These are phyloP conservation scores for Phytopythium mirpurense DNA, from an alignment of 352 stramenopile species.

Conservation along the genomic window DNA sequence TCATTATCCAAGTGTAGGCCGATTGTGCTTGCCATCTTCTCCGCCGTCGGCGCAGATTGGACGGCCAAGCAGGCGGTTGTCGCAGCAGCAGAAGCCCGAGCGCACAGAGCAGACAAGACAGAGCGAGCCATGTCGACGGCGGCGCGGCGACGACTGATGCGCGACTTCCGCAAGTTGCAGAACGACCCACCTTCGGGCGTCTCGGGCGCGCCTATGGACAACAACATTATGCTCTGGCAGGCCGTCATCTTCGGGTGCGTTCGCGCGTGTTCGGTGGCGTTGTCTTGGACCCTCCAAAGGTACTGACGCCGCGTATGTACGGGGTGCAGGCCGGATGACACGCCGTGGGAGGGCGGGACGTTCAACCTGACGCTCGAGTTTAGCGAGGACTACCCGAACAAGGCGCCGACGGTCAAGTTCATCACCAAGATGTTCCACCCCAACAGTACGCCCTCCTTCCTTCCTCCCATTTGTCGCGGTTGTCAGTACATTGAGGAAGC, in stretches of 20 bases:
- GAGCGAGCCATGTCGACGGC: constrained; percentile 88
- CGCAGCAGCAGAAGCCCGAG: neutral
- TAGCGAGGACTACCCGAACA: constrained; percentile 99
- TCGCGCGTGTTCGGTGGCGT: neutral
- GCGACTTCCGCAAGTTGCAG: constrained; percentile 97
- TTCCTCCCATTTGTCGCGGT: too few relatives aligned
- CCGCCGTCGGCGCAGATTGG: neutral
- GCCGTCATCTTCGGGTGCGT: constrained; percentile 88
- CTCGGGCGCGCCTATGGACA: constrained; percentile 96
- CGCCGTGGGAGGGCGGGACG: constrained; percentile 98
- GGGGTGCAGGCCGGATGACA: constrained; percentile 95
- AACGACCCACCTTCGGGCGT: constrained; percentile 97
- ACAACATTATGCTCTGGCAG: constrained; percentile 98
- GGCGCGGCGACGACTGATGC: constrained; percentile 93
- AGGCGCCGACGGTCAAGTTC: constrained; percentile 97
- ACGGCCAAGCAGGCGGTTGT: neutral
- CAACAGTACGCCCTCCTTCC: constrained; percentile 94
- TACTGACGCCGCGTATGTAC: constrained; percentile 29
- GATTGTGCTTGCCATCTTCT: too few relatives aligned
- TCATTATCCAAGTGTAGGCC: too few relatives aligned
- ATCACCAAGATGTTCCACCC: constrained; percentile 99
- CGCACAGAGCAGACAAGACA: neutral
- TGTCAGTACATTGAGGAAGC: too few relatives aligned
- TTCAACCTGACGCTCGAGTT: constrained; percentile 99
- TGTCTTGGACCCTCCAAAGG: too few relatives aligned